Evolutionary conservation across 371 early-diverging fungal genomes (phyloP), one percentile per base, ranked within the genome.

Genomic region (Syncephalis fuscata): DNA sequence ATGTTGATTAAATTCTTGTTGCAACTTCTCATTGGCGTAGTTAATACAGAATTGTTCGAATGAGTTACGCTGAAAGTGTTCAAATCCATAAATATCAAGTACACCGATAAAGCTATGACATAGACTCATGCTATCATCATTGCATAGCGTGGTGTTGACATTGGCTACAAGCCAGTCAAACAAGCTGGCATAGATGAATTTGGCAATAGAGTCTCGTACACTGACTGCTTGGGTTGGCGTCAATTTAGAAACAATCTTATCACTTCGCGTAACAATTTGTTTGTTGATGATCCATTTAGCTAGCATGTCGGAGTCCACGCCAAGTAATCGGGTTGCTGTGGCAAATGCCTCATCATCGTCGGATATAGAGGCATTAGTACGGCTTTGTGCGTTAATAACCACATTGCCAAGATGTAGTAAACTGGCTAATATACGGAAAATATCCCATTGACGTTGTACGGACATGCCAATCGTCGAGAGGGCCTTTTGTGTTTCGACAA

Each of bases 11-110:
- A 97, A 97, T 65, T 74, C 91, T 60, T 99, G 98, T 65, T 99
- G 96, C 45, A 97, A 68, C 68, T 93, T 95, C 63, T 88, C 97
- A 62, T 88, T 98, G 51, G 94, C 94, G 68, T 84, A 98, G 73
- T 91, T 99, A 66, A 98, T 96, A 73, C 98, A 96, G 63, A 99
- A 92, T 71, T 99, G 98, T 66, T 99, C 99, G 62, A 98, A 99
- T 7, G 92, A 90, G 67, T 99, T 99, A 65, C 80, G 83, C 64
- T 90, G 77, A 61, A 96, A 96, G 56, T 97, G 95, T 64, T 89
- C 90, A 69, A 92, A 90, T 53, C 98, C 91, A 60, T 91, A 88
- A 65, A 94, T 87, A 83, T 98, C 89, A 58, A 96, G 70, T 1
- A 96, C 91, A 64, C 94, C 97, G 53, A 93, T 94, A 55, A 94